Percentiles rank a stretch among this genome's conserved stretches.
These are phyloP conservation scores for Mortierella sp. DNA, from an alignment of 371 early-diverging fungal genomes.

Conservation along the genomic window DNA sequence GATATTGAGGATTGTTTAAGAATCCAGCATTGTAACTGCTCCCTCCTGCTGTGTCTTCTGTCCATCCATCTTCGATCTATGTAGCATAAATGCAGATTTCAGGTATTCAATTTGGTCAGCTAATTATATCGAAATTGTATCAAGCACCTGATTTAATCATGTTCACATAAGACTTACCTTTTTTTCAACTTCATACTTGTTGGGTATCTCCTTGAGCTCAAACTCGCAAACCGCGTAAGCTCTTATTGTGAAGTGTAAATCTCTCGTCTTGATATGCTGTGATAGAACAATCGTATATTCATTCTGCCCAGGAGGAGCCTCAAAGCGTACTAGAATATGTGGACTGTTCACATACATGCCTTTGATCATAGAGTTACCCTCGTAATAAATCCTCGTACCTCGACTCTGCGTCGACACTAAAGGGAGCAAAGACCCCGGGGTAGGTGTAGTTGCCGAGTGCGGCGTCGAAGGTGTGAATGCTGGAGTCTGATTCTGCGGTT, in stretches of 20 bases:
- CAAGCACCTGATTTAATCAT: not conserved
- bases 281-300: slow-evolving; percentile 85
- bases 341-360: slow-evolving; percentile 90
- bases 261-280: slow-evolving; percentile 78
- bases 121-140: not conserved
- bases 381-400: slow-evolving; percentile 83
- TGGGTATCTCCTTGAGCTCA: slow-evolving; percentile 73
- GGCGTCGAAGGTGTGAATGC: slow-evolving; percentile 22
- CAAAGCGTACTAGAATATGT: slow-evolving; percentile 82
- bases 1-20: slow-evolving; percentile 85
- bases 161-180: slow-evolving; percentile 57
- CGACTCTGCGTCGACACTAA: not conserved
- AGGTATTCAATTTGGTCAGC: not conserved
- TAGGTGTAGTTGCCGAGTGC: slow-evolving; percentile 5
- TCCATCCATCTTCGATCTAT: slow-evolving; percentile 78
- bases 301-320: slow-evolving; percentile 70
- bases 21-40: slow-evolving; percentile 77
- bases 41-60: slow-evolving; percentile 85
- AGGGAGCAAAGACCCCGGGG: not conserved
- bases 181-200: slow-evolving; percentile 68
- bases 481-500: slow-evolving; percentile 17
- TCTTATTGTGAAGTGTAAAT: slow-evolving; percentile 81
- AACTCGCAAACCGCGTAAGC: slow-evolving; percentile 79
- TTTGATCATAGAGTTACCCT: slow-evolving; percentile 75
- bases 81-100: not conserved